Base-by-base conservation (phyloP, 441 rosid genomes). In the Pelargonium myrrhifolium region DNA sequence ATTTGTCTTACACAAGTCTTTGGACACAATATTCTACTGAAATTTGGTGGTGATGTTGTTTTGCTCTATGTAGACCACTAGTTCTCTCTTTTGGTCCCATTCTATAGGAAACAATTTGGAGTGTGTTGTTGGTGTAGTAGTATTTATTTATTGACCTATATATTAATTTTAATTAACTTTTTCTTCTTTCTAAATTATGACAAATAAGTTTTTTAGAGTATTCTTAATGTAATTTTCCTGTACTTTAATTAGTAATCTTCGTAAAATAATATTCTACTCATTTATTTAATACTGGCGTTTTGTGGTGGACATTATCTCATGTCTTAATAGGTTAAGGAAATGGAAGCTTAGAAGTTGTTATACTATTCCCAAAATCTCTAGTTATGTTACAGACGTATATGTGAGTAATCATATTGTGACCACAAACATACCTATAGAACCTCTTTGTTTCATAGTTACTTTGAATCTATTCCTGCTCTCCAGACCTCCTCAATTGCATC, bases 31-130 rank as follows among this genome's bases (percentile, higher is more conserved):
- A 17, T 68, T 42, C 43, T 24, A 28, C 3, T 21, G n/a, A n/a
- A 31, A 51, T 22, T 70, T 18, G 6, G 24, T 63, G 64, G 67
- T 18, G 20, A 14, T 62, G 65, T 45, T 60, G 20, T 49, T 17
- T 62, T 47, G 20, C 67, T 2, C 31, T 18, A 45, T 20, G 49
- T 59, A 2, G 14, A 59, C 2, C 37, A 3, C 43, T 18, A 20
- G 0, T 58, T 31, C 40, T 53, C 22, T 18, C 60, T 17, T 53
- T 53, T 17, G 22, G 60, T 53, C 21, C 59, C 20, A 21, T 8
- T 8, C 21, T 2, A 8, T 21, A 18, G 17, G 60, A 18, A 53
- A 17, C 10, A 53, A 53, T 53, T 53, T 53, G 60, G 9, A 3
- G 21, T 53, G 22, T 53, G 10, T 53, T 15, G 58, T 51, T 53